These are phyloP conservation scores for Blastocystis hominis DNA, from an alignment of 352 stramenopile genomes.

Conservation along the genomic window DNA sequence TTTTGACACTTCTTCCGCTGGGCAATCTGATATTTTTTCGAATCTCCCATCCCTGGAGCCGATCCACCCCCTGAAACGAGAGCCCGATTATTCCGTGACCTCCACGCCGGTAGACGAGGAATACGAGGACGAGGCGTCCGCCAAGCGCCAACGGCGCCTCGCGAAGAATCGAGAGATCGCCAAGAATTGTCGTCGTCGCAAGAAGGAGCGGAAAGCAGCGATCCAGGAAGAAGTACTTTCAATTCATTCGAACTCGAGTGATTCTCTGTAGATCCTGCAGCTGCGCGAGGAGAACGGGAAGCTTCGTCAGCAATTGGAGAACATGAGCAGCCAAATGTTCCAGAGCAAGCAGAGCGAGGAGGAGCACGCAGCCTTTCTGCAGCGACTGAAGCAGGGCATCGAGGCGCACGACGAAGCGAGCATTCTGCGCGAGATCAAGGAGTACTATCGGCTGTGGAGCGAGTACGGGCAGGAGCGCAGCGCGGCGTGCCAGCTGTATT, in stretches of 20 bases:
- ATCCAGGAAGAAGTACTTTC: constrained; percentile 12
- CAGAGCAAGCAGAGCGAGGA: not conserved
- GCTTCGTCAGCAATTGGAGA: constrained; percentile 26
- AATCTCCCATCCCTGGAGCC: not conserved
- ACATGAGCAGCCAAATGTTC: not conserved
- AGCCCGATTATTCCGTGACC: not conserved
- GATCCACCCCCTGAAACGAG: not conserved
- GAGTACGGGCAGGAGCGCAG: constrained; percentile 49
- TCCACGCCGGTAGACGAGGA: not conserved
- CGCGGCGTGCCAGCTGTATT: constrained; percentile 43
- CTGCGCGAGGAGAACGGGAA: not conserved
- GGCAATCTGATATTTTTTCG: not conserved
- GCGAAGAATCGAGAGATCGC: constrained; percentile 62
- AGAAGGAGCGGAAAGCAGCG: constrained; percentile 59
- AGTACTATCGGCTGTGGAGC: constrained; percentile 59
- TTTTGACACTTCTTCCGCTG: not conserved
- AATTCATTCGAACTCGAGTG: not conserved
- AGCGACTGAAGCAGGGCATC: constrained; percentile 51
- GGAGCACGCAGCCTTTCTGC: constrained; percentile 5
- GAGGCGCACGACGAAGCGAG: not conserved
- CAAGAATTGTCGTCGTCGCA: constrained; percentile 60
- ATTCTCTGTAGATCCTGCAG: not conserved
- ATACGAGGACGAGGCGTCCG: constrained; percentile 9
- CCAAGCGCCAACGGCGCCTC: constrained; percentile 32
- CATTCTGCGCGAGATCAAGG: constrained; percentile 57